Base-by-base conservation (phyloP, 768 basidiomycete genomes). In the Termitomyces sp. region DNA sequence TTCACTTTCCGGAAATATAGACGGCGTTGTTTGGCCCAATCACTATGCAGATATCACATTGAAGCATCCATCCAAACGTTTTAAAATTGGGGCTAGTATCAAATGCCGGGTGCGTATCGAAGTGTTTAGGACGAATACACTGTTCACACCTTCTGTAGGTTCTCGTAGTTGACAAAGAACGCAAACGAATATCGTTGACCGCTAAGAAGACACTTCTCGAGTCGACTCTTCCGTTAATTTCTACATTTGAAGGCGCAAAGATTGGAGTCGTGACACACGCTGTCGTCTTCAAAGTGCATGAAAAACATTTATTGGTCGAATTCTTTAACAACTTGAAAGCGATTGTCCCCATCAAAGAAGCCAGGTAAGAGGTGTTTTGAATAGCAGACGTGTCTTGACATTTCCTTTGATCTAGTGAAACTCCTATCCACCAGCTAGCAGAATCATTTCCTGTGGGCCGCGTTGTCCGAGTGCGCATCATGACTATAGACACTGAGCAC, bases 11-110 rank as follows among this genome's bases (percentile, higher is more conserved):
- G 93, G 91, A 5, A 91, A 82, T 56, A 85, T 98, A 31, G 93
- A 97, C 64, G 97, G 91, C 27, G 88, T 97, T 25, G 78, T 98
- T 20, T 97, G 92, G 90, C 94, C 95, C 0, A 82, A 85, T 57
- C 97, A 98, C 66, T 97, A 91, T 66, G 94, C 97, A 11, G 97
- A 99, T 68, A 94, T 98, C 63, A 67, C 75, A n/a, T 78, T 98
- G 62, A 97, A 94, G 66, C 90, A 98, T 66, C 96, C 96, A 10
- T 85, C 92, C 40, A 91, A 86, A 71, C 81, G 88, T 56, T 99
- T 97, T 76, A 94, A 92, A 65, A 73, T 79, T 20, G 95, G 94
- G 23, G 78, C 80, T 3, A 81, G 67, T 49, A 88, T 98, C 69
- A 96, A 90, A 73, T 94, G 92, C 62, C 76, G 92, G 55, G 94